phyloP scores from a whole-genome alignment of 192 early-diverging fungal species.

The Podila epicladia region DNA sequence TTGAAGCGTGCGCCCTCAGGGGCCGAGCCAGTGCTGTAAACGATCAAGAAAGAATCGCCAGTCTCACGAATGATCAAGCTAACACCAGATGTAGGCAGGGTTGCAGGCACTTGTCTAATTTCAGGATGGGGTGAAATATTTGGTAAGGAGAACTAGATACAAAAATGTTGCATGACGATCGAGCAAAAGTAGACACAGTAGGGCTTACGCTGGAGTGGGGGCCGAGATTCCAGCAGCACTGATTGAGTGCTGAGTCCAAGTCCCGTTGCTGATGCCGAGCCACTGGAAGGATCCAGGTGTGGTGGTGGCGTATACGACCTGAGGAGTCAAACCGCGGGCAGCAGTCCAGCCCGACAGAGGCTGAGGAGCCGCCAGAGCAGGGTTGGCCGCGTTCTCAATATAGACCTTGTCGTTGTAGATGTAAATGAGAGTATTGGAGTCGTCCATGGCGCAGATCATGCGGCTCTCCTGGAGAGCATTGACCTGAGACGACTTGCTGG shows the following conservation, averaged over 20 bases:
- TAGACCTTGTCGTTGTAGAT: constrained; percentile 43
- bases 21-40: constrained; percentile 12
- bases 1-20: constrained; percentile 21
- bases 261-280: constrained; percentile 24
- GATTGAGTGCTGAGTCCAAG: constrained; percentile 19
- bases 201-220: constrained; percentile 20
- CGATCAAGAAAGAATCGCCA: constrained; percentile 14
- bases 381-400: constrained; percentile 15
- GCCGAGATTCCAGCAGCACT: constrained; percentile 17
- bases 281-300: constrained; percentile 31
- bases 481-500: background rate
- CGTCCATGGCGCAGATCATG: constrained; percentile 34
- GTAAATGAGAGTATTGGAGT: constrained; percentile 23
- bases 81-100: constrained; percentile 13
- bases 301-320: constrained; percentile 11
- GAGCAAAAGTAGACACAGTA: background rate
- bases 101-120: constrained; percentile 20
- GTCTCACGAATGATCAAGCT: constrained; percentile 15
- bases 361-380: constrained; percentile 2
- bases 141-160: too few relatives aligned
- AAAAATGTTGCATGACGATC: background rate
- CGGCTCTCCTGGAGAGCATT: constrained; percentile 13
- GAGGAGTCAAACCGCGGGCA: background rate
- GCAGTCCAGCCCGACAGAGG: constrained; percentile 23
- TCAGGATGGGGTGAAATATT: background rate